Percentiles rank a stretch among this genome's conserved stretches.
Conservation (phyloP, 202 grass and related monocot genomes). For the Eragrostis tef region DNA sequence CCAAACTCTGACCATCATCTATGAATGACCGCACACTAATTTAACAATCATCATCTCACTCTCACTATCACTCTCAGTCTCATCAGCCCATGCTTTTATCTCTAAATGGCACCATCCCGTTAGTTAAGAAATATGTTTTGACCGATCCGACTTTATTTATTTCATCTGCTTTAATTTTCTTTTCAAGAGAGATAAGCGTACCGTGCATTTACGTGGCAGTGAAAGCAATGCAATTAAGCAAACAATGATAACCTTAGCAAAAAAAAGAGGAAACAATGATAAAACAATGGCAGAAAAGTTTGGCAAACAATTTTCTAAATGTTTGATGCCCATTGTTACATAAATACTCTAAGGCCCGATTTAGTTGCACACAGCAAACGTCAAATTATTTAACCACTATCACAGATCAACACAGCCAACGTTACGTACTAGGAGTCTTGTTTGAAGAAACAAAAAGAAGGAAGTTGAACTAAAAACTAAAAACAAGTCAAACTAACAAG, state of each 20-base stretch:
- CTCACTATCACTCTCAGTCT: background rate
- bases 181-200: background rate
- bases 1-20: constrained; percentile 10
- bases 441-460: no score
- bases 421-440: no score
- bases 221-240: background rate
- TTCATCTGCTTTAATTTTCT: background rate
- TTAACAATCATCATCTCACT: background rate
- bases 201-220: background rate
- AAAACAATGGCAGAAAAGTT: no score
- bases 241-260: background rate
- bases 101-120: background rate
- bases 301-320: no score
- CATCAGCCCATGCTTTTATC: background rate
- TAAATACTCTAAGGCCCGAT: no score
- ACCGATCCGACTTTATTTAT: background rate
- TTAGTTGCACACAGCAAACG: no score
- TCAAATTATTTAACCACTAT: no score
- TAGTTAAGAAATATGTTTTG: background rate
- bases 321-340: no score
- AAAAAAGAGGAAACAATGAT: background rate
- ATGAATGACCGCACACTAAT: background rate
- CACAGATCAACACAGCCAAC: no score
- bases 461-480: background rate
- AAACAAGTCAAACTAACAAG: background rate